phyloP scores from a whole-genome alignment of 805 yeast genomes.

The Candida montana region DNA sequence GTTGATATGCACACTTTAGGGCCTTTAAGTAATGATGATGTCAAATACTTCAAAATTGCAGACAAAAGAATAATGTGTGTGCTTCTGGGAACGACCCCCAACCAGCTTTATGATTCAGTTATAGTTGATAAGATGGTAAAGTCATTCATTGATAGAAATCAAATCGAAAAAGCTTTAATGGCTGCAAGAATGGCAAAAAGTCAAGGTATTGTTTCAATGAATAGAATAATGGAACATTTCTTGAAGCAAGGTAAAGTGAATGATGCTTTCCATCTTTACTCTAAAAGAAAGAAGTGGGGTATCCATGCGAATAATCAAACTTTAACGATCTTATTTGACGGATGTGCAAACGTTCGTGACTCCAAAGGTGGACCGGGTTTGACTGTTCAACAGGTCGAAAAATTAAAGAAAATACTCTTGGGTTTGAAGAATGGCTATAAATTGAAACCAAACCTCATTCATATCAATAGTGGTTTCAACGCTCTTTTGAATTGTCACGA shows the following conservation, averaged over 20 bases:
- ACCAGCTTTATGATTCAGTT: constrained; percentile 53
- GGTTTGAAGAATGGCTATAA: constrained; percentile 25
- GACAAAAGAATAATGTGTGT: constrained; percentile 46
- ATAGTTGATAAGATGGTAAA: constrained; percentile 48
- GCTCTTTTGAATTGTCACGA: constrained; percentile 39
- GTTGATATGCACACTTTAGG: constrained; percentile 27
- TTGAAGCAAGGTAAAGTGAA: constrained; percentile 36
- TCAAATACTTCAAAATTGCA: constrained; percentile 26
- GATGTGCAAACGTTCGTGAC: constrained; percentile 32
- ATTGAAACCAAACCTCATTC: constrained; percentile 32
- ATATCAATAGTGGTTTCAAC: constrained; percentile 41
- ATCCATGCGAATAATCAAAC: constrained; percentile 46
- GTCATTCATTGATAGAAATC: constrained; percentile 46
- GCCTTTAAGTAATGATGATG: constrained; percentile 31
- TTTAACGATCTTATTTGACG: constrained; percentile 41
- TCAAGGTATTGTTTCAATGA: constrained; percentile 57
- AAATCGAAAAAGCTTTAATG: constrained; percentile 46
- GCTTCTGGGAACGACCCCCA: constrained; percentile 54
- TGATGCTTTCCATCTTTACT: constrained; percentile 45
- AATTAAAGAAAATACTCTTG: constrained; percentile 29
- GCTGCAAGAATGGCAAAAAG: constrained; percentile 42
- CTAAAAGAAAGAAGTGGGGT: constrained; percentile 58
- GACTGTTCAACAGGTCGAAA: constrained; percentile 30
- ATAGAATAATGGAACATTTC: constrained; percentile 50
- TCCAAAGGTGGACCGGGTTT: constrained; percentile 19